These are phyloP conservation scores for Eucalyptus curtisii DNA, from an alignment of 345 rosid species.

Conservation along the genomic window DNA sequence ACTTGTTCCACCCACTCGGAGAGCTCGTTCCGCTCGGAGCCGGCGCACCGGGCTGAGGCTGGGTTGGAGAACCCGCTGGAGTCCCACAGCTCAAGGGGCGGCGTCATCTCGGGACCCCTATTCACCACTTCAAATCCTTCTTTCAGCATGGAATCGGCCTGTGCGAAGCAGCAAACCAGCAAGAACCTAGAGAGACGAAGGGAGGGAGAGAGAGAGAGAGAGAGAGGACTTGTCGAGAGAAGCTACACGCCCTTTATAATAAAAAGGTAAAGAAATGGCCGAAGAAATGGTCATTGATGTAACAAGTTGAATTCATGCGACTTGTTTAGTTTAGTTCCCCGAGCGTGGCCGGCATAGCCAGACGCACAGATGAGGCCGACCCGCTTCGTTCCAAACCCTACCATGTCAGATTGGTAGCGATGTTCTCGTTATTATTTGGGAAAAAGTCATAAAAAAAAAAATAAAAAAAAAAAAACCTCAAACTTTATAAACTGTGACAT, in stretches of 20 bases:
- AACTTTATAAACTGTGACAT: too few relatives aligned
- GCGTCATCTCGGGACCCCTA: conserved; percentile 26
- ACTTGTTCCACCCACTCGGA: conserved; percentile 62
- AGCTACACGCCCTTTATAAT: neutral
- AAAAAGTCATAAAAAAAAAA: too few relatives aligned
- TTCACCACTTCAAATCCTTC: conserved; percentile 32
- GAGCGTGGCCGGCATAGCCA: conserved; percentile 45
- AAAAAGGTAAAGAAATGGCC: neutral
- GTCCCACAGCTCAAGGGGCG: conserved; percentile 25
- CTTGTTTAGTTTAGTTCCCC: neutral
- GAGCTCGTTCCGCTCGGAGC: conserved; percentile 35
- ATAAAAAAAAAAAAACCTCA: too few relatives aligned
- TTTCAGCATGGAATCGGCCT: neutral
- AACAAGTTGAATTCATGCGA: neutral
- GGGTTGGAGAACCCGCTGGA: neutral
- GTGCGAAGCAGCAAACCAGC: neutral
- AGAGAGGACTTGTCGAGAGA: neutral
- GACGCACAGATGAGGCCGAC: conserved; percentile 1
- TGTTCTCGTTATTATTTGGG: neutral
- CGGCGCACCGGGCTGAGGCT: neutral
- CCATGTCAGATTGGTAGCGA: conserved; percentile 33
- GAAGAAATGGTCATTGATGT: neutral
- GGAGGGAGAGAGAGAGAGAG: neutral
- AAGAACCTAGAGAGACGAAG: neutral
- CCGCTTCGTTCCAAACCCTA: conserved; percentile 12